Evolutionary conservation across 192 early-diverging fungal genomes (phyloP).

Genomic region (Diversispora epigaea): DNA sequence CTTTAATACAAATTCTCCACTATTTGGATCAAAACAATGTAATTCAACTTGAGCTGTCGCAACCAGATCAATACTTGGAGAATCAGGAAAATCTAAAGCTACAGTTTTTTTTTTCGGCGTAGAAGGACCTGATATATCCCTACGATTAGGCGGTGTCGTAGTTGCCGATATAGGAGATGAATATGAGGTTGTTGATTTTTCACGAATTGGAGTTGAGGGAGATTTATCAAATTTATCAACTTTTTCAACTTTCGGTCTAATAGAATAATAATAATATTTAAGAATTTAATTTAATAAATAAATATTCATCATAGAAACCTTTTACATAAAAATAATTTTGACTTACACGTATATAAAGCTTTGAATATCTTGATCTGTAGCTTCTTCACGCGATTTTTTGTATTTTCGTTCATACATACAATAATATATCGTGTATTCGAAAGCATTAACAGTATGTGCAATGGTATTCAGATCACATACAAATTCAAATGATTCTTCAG

Average conservation of each 20-base stretch:
- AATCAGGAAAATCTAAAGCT: conserved; percentile 31
- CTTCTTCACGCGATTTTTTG: conserved; percentile 47
- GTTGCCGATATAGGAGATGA: neutral
- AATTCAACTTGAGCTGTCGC: conserved; percentile 55
- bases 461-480: conserved; percentile 46
- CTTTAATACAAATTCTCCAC: conserved; percentile 56
- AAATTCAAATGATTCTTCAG: conserved; percentile 46
- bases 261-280: neutral
- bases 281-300: neutral
- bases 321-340: neutral
- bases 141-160: neutral
- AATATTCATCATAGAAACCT: neutral
- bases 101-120: conserved; percentile 7
- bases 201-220: conserved; percentile 5
- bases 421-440: conserved; percentile 62
- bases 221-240: neutral
- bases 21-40: conserved; percentile 63
- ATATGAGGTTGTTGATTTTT: neutral
- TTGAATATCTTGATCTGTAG: conserved; percentile 52
- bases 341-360: conserved; percentile 48
- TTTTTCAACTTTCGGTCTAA: neutral
- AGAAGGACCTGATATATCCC: neutral
- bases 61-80: conserved; percentile 49
- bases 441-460: conserved; percentile 42
- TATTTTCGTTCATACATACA: conserved; percentile 65